These are phyloP conservation scores for Ophiostoma triangulosporum DNA, from an alignment of 2,329 filamentous ascomycete genomes.

Conservation along the genomic window DNA sequence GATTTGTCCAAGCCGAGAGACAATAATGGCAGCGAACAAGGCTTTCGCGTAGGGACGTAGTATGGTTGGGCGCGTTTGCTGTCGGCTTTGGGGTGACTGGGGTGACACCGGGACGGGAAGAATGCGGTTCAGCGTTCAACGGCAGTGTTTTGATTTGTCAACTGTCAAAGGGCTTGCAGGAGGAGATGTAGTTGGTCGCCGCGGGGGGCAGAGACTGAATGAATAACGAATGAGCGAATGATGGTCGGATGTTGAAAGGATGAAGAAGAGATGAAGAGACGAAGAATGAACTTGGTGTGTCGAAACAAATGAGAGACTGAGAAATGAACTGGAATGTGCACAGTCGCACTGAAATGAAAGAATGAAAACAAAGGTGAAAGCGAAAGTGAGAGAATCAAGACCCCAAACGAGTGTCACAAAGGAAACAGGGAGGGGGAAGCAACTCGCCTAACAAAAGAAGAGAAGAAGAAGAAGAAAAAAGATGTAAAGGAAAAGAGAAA, in stretches of 20 bases:
- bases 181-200: no score
- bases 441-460: neutral
- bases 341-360: neutral
- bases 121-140: no score
- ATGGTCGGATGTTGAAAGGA: no score
- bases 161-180: no score
- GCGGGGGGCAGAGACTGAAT: neutral
- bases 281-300: no score
- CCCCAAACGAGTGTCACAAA: neutral
- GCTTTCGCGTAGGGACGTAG: neutral
- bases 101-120: neutral
- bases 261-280: neutral
- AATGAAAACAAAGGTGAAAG: neutral
- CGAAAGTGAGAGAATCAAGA: neutral
- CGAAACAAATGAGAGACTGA: neutral
- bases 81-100: neutral
- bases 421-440: neutral
- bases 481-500: neutral
- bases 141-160: no score
- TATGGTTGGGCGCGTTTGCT: neutral
- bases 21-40: neutral
- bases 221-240: neutral
- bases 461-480: neutral
- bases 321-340: no score
- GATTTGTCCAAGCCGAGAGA: neutral